A percentile compares a stretch with the other conserved stretches of the same genome.
These are phyloP conservation scores for Neofusicoccum umdonicola DNA, from an alignment of 2,329 filamentous ascomycete species.

Conservation along the genomic window DNA sequence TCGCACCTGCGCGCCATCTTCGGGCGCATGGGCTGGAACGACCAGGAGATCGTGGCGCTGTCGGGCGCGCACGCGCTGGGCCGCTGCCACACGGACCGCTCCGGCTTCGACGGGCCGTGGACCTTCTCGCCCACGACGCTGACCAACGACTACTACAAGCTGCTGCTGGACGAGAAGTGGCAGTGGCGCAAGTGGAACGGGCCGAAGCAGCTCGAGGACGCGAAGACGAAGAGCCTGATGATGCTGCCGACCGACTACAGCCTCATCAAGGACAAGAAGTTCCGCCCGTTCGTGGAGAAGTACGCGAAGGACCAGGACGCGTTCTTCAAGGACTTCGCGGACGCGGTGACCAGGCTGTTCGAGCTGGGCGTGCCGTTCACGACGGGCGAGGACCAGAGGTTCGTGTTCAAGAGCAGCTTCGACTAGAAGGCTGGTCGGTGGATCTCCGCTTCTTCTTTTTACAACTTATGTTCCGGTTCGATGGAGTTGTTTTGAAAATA, in stretches of 20 bases:
- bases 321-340: slow-evolving; percentile 92
- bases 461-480: no score
- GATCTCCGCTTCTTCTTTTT: background rate
- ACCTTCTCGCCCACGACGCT: slow-evolving; percentile 74
- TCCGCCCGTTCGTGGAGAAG: slow-evolving; percentile 75
- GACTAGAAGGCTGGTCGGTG: slow-evolving; percentile 24
- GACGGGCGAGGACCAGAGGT: slow-evolving; percentile 45
- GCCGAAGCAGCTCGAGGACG: slow-evolving; percentile 86
- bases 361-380: slow-evolving; percentile 92
- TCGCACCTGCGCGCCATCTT: slow-evolving; percentile 90
- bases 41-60: slow-evolving; percentile 93
- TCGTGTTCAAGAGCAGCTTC: slow-evolving; percentile 47
- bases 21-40: slow-evolving; percentile 95
- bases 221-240: slow-evolving; percentile 84
- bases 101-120: slow-evolving; percentile 83
- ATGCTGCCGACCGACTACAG: slow-evolving; percentile 94
- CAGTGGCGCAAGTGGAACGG: slow-evolving; percentile 86
- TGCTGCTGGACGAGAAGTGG: slow-evolving; percentile 92
- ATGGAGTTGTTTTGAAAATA: no score
- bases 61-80: slow-evolving; percentile 79
- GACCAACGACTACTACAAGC: slow-evolving; percentile 92
- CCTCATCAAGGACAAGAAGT: slow-evolving; percentile 82
- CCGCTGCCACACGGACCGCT: slow-evolving; percentile 85
- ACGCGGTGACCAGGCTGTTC: slow-evolving; percentile 77
- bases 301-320: slow-evolving; percentile 87